Percentiles rank a stretch among this genome's conserved stretches.
phyloP scores from a whole-genome alignment of 164 flowering plant species.

The Pachysandra terminalis region DNA sequence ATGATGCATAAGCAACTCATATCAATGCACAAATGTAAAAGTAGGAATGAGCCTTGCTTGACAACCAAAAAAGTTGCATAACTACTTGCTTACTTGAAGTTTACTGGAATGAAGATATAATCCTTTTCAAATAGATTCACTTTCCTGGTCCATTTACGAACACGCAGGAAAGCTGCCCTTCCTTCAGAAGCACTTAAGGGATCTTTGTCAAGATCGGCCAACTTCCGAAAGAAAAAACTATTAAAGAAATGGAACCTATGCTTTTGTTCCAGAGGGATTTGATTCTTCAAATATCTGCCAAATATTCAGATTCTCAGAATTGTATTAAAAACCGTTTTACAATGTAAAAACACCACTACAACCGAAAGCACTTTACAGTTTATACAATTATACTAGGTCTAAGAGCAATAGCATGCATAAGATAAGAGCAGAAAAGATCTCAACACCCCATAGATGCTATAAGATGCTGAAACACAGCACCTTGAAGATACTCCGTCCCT shows the following conservation, averaged over 20 bases:
- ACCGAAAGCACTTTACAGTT: background rate
- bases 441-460: too few relatives aligned
- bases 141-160: constrained; percentile 96
- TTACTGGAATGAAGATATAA: constrained; percentile 86
- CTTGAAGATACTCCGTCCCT: too few relatives aligned
- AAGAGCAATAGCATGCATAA: too few relatives aligned
- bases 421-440: too few relatives aligned
- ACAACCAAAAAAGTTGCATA: constrained; percentile 2
- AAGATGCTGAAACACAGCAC: too few relatives aligned
- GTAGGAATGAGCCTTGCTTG: background rate
- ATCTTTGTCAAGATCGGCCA: constrained; percentile 86
- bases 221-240: constrained; percentile 92
- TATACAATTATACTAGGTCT: too few relatives aligned
- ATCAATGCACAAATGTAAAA: constrained; percentile 6
- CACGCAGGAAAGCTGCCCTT: constrained; percentile 86
- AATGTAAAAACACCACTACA: background rate
- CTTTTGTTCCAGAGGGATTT: constrained; percentile 44
- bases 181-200: constrained; percentile 76
- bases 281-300: constrained; percentile 78
- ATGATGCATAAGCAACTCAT: constrained; percentile 13
- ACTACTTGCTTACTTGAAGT: constrained; percentile 66
- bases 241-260: constrained; percentile 79
- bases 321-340: background rate
- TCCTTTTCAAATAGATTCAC: constrained; percentile 87
- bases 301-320: constrained; percentile 6